Conservation (phyloP, 2,329 filamentous ascomycete species). For the Aspergillus ochraceoroseus region DNA sequence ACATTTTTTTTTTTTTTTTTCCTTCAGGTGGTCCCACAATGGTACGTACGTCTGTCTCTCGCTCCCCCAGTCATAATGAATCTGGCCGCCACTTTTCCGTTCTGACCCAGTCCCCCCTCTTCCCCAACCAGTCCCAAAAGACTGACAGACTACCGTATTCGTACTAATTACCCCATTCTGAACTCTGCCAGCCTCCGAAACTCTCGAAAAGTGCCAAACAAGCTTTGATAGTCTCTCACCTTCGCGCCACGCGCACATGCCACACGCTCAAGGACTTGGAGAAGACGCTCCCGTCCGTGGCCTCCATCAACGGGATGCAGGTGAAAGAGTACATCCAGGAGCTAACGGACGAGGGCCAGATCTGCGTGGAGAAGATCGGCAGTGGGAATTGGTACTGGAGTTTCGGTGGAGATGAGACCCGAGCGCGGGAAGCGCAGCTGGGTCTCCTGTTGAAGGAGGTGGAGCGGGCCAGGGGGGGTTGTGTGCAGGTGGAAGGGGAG, state of each 20-base stretch:
- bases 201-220: slow-evolving; percentile 56
- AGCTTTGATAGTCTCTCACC: slow-evolving; percentile 54
- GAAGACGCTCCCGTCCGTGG: slow-evolving; percentile 57
- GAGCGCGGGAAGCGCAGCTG: slow-evolving; percentile 38
- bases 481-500: slow-evolving; percentile 33
- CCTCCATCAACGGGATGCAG: slow-evolving; percentile 61
- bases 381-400: slow-evolving; percentile 70
- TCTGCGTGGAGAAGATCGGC: slow-evolving; percentile 65
- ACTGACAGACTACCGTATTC: no score
- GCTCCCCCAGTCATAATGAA: no score
- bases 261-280: slow-evolving; percentile 65
- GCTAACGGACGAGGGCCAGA: slow-evolving; percentile 57
- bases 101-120: no score
- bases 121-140: no score
- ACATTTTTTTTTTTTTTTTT: no score
- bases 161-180: no score
- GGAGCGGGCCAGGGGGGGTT: slow-evolving; percentile 27
- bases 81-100: no score
- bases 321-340: slow-evolving; percentile 63
- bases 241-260: slow-evolving; percentile 56
- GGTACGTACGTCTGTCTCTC: no score
- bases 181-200: slow-evolving; percentile 46
- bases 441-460: slow-evolving; percentile 28
- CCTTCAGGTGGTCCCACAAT: no score
- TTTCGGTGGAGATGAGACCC: slow-evolving; percentile 57